Evolutionary conservation across 2,329 filamentous ascomycete genomes (phyloP).

Genomic region (Coniochaeta ligniaria): DNA sequence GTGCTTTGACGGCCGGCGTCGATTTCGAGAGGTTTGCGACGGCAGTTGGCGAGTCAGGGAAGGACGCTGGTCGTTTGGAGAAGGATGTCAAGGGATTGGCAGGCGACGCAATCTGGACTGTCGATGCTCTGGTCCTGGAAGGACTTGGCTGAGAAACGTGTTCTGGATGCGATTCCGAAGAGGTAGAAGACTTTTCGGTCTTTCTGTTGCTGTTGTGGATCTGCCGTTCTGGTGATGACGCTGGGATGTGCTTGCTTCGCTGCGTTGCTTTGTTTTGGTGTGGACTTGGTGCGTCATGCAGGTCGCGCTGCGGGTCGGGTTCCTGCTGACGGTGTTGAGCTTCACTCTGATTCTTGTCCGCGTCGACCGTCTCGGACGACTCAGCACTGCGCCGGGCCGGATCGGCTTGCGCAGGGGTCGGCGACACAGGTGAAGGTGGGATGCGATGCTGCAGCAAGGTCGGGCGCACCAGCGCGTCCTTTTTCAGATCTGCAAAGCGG

Average conservation of each 20-base stretch:
- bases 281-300: constrained; percentile 6
- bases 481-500: constrained; percentile 43
- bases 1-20: neutral
- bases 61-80: constrained; percentile 27
- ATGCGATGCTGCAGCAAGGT: constrained; percentile 27
- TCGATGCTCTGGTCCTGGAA: constrained; percentile 26
- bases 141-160: constrained; percentile 15
- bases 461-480: constrained; percentile 24
- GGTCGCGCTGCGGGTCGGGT: constrained; percentile 5
- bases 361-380: neutral
- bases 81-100: constrained; percentile 13
- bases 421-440: constrained; percentile 33
- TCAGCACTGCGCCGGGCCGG: neutral
- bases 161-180: neutral
- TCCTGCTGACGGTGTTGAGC: neutral
- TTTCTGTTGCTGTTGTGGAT: constrained; percentile 3
- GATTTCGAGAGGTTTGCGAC: constrained; percentile 11
- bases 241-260: constrained; percentile 3
- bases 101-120: constrained; percentile 24
- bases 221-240: constrained; percentile 2
- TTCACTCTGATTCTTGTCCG: constrained; percentile 4
- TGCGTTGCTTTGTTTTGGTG: constrained; percentile 5
- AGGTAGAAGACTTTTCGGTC: constrained; percentile 1
- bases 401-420: constrained; percentile 5
- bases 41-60: constrained; percentile 24